Base-by-base conservation (phyloP, 2,329 filamentous ascomycete genomes). In the Orbilia oligospora region DNA sequence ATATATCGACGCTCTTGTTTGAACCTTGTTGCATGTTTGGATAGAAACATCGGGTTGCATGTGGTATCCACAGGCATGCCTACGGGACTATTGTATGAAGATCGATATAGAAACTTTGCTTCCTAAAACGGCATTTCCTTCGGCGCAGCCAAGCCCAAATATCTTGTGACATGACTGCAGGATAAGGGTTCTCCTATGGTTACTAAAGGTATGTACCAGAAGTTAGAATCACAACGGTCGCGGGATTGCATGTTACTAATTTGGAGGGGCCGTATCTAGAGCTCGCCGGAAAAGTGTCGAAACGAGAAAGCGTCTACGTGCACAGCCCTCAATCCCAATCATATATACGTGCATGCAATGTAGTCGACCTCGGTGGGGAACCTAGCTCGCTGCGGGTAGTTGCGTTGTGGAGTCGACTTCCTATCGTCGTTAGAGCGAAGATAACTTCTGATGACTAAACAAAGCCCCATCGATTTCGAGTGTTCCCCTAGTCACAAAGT, bases 371-470 rank as follows among this genome's bases (percentile, higher is more conserved):
- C 8, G 14, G 36, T 44, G 48, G 38, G 22, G 55, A 41, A 36
- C 9, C 14, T 8, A 20, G 16, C 33, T 46, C 46, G n/a, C 33
- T 53, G 48, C 33, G 16, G 46, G 41, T 66, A 18, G 16, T 27
- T 58, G 65, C 41, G 66, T 76, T 71, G 72, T 70, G 66, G 53
- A 10, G 44, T 22, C 30, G 18, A 20, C 49, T 55, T 30, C 24
- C 24, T 55, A 33, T 36, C 24, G 51, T 55, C 49, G 22, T 18
- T 18, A 16, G 22, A 24, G 38, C 30, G n/a, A 24, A 53, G 33
- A n/a, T 38, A 38, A 14, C 30, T 22, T 12, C 66, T 56, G 73
- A 77, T 77, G 67, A 77, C 73, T 77, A 71, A 77, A 77, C 73
- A 71, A 65, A 58, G 61, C 38, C 72, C 66, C 41, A 33, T 33